A percentile compares a stretch with the other conserved stretches of the same genome.
Evolutionary conservation across 768 basidiomycete genomes (phyloP).

Genomic region (Tulasnella sp.): DNA sequence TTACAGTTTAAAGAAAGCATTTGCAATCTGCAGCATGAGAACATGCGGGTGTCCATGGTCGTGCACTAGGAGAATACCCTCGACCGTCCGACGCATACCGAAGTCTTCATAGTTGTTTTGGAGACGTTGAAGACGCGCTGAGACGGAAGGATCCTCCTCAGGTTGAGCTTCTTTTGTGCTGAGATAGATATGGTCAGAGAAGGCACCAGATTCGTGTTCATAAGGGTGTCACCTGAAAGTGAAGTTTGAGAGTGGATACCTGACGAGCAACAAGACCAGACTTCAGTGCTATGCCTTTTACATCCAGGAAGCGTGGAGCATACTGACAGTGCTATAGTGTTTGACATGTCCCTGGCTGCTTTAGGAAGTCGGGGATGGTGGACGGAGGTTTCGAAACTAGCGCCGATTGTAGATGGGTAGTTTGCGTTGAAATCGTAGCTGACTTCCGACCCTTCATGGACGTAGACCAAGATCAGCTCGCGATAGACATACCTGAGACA

Average conservation of each 20-base stretch:
- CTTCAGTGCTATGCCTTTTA: not conserved
- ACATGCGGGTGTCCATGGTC: conserved; percentile 97
- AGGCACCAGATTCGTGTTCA: not conserved
- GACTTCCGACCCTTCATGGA: not conserved
- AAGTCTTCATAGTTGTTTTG: conserved; percentile 96
- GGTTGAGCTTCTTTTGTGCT: conserved; percentile 96
- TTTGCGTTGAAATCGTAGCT: not conserved
- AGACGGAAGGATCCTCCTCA: conserved; percentile 94
- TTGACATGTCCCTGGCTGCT: conserved; percentile 21
- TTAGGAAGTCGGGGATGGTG: not conserved
- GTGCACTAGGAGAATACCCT: conserved; percentile 79
- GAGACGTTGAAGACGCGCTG: conserved; percentile 84
- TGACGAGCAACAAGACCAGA: conserved; percentile 23
- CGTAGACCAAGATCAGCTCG: conserved; percentile 1
- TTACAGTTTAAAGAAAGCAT: conserved; percentile 97
- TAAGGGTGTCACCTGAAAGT: conserved; percentile 58
- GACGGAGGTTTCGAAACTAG: not conserved
- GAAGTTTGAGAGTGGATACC: conserved; percentile 82
- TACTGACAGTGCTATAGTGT: conserved; percentile 23
- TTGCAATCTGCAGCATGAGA: conserved; percentile 95
- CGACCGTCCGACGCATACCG: conserved; percentile 93
- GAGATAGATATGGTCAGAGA: conserved; percentile 5
- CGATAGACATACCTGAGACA: conserved; percentile 31
- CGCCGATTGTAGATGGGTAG: not conserved
- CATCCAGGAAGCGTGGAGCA: not conserved